Evolutionary conservation across 306 rosid genomes (phyloP).

Genomic region (Parietaria judaica): DNA sequence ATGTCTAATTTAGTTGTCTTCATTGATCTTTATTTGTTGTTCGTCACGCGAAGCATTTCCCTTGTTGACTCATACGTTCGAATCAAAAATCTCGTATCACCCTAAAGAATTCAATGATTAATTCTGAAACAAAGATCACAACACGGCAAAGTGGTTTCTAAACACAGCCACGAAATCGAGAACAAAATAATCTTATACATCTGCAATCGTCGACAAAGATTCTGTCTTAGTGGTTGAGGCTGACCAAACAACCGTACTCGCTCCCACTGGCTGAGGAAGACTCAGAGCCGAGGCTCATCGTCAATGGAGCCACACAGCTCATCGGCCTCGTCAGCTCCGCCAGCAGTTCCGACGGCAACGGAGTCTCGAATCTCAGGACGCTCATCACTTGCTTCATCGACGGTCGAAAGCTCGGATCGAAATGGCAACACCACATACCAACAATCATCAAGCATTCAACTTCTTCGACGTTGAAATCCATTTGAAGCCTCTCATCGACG

Average conservation of each 20-base stretch:
- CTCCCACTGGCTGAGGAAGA: slow-evolving; percentile 30
- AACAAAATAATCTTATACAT: too few relatives aligned
- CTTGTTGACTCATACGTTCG: too few relatives aligned
- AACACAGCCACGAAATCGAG: too few relatives aligned
- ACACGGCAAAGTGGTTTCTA: too few relatives aligned
- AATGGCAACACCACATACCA: slow-evolving; percentile 75
- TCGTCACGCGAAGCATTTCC: too few relatives aligned
- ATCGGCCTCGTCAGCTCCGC: slow-evolving; percentile 41
- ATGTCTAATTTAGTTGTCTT: too few relatives aligned
- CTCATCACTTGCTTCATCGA: slow-evolving; percentile 57
- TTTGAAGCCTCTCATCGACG: slow-evolving; percentile 27
- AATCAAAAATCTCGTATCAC: too few relatives aligned
- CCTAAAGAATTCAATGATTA: too few relatives aligned
- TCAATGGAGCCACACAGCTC: slow-evolving; percentile 54
- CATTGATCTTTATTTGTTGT: too few relatives aligned
- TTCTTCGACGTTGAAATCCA: slow-evolving; percentile 40
- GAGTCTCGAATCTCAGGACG: slow-evolving; percentile 34
- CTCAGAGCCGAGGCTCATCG: slow-evolving; percentile 32
- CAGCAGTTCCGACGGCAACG: slow-evolving; percentile 47
- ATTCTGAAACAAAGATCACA: too few relatives aligned
- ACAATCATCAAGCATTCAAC: slow-evolving; percentile 42
- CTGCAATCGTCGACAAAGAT: neutral
- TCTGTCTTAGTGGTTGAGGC: slow-evolving; percentile 15
- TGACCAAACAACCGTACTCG: slow-evolving; percentile 25
- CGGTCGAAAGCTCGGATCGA: slow-evolving; percentile 45